A percentile compares a stretch with the other conserved stretches of the same genome.
Conservation (phyloP, 495 filamentous ascomycete genomes). For the Aspergillus nidulans region DNA sequence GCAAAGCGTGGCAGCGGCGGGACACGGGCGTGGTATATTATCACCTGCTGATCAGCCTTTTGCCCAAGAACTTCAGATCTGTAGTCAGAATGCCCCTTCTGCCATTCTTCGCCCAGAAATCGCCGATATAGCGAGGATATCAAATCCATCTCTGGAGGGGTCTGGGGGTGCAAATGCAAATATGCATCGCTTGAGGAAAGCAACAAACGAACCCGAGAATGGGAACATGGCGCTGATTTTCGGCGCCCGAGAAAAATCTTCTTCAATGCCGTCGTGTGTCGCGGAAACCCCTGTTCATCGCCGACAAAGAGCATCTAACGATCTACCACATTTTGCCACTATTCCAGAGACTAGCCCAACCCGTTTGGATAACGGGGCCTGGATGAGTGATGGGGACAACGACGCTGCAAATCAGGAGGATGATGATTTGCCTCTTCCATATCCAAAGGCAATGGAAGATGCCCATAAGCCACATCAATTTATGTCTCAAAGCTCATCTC, state of each 20-base stretch:
- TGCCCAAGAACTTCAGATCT: slow-evolving; percentile 17
- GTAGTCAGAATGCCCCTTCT: not conserved
- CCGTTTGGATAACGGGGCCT: slow-evolving; percentile 22
- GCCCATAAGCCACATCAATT: slow-evolving; percentile 22
- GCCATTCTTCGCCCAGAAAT: slow-evolving; percentile 6
- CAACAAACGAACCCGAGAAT: not conserved
- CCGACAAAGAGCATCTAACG: slow-evolving; percentile 22
- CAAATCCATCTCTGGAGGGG: slow-evolving; percentile 5
- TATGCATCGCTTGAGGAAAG: slow-evolving; percentile 17
- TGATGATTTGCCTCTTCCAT: slow-evolving; percentile 40
- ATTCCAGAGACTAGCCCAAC: slow-evolving; percentile 43
- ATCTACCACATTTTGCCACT: slow-evolving; percentile 30
- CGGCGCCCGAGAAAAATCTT: slow-evolving; percentile 27
- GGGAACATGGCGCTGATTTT: slow-evolving; percentile 3
- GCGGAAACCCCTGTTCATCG: slow-evolving; percentile 37
- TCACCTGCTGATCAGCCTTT: slow-evolving; percentile 34
- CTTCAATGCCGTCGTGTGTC: slow-evolving; percentile 40
- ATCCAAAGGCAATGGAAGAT: slow-evolving; percentile 18
- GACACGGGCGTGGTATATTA: slow-evolving; percentile 17
- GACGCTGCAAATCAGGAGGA: slow-evolving; percentile 35
- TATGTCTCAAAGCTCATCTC: slow-evolving; percentile 25
- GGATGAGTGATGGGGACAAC: slow-evolving; percentile 24
- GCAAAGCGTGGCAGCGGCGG: slow-evolving; percentile 16
- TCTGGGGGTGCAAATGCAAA: slow-evolving; percentile 6
- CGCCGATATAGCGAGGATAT: slow-evolving; percentile 4